phyloP scores from a whole-genome alignment of 2,329 filamentous ascomycete species.

The Fusarium foetens region DNA sequence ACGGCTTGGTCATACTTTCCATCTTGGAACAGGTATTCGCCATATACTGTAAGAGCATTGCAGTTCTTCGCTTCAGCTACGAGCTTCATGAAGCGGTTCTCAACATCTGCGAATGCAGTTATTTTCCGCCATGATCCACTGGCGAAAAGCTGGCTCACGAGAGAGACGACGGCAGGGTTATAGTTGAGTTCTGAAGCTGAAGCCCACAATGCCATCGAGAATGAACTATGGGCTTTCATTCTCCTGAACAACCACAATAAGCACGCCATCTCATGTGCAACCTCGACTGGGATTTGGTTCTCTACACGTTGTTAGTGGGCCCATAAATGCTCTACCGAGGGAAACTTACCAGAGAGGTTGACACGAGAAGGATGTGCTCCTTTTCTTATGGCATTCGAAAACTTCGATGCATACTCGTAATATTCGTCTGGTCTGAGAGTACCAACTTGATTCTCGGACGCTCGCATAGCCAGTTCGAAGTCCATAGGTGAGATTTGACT shows the following conservation, averaged over 20 bases:
- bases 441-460: slow-evolving; percentile 23
- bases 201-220: slow-evolving; percentile 45
- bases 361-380: slow-evolving; percentile 37
- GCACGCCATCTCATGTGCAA: slow-evolving; percentile 46
- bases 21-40: slow-evolving; percentile 42
- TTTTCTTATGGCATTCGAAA: slow-evolving; percentile 34
- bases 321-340: background rate
- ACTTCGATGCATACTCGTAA: slow-evolving; percentile 36
- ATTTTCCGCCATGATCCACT: slow-evolving; percentile 34
- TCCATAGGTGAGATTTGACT: slow-evolving; percentile 34
- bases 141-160: slow-evolving; percentile 38
- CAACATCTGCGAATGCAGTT: slow-evolving; percentile 26
- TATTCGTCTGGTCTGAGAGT: slow-evolving; percentile 41
- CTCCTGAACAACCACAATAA: slow-evolving; percentile 32
- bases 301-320: slow-evolving; percentile 29
- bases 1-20: slow-evolving; percentile 41
- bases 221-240: background rate
- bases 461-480: slow-evolving; percentile 36
- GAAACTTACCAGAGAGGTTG: slow-evolving; percentile 40
- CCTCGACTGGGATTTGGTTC: slow-evolving; percentile 28
- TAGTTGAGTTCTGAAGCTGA: slow-evolving; percentile 48
- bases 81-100: slow-evolving; percentile 47
- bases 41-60: slow-evolving; percentile 51
- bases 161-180: slow-evolving; percentile 46
- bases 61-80: slow-evolving; percentile 46